Base-by-base conservation (phyloP, 169 alveolate genomes). In the Plasmodium vinckei region DNA sequence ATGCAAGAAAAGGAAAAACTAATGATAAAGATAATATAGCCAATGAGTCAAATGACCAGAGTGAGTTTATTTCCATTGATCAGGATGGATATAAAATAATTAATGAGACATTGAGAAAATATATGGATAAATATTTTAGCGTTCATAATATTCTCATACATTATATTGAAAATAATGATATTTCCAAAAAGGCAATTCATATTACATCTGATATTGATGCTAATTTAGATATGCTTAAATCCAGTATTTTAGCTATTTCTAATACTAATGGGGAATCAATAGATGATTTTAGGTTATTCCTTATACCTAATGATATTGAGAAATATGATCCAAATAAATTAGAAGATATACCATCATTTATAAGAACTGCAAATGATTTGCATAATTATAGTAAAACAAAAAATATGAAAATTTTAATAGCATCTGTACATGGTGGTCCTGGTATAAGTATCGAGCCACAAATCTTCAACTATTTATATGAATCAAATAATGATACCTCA, bases 241-340 rank as follows among this genome's bases (percentile, higher is more conserved):
- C 47, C 61, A 86, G 91, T 53, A 86, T 86, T 53, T 53, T 86
- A 59, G 79, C 87, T 23, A 86, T 86, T n/a, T 49, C 87, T 51
- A 59, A 68, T 64, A 46, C 51, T 44, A 63, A 65, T 19, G 59
- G 64, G n/a, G 60, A 27, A 61, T 60, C 91, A 10, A 46, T 39
- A 65, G 87, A 86, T 46, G 73, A 60, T 25, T 86, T 70, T 57
- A 69, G 25, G 9, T 69, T 86, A 23, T 63, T 56, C 65, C 44
- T 86, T 15, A 49, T 69, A 17, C 51, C 39, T 9, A 86, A 70
- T 15, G 70, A 86, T 5, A 54, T 59, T 10, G 60, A 70, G 3
- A 9, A 23, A 19, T 86, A 70, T 56, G 51, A 86, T 53, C 54
- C 53, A 23, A 59, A 49, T 10, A 47, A 56, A 51, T 56, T 56